These are phyloP conservation scores for Crithidia fasciculata DNA, from an alignment of 208 protist species.

Conservation along the genomic window DNA sequence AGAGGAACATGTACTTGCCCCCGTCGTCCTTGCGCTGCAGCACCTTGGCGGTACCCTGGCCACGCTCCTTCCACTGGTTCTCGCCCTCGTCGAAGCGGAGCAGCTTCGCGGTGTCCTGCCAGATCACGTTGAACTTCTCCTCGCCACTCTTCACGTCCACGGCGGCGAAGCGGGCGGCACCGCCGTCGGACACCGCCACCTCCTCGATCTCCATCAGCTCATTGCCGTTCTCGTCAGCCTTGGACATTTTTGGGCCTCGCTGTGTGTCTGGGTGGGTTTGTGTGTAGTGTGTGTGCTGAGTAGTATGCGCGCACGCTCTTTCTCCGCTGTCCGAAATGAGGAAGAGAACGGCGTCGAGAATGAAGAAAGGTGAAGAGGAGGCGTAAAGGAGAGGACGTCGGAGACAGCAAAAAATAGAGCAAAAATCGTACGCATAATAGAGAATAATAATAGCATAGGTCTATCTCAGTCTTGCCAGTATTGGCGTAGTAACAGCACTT, in stretches of 20 bases:
- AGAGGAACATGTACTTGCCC: conserved; percentile 82
- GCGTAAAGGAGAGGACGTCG: not conserved
- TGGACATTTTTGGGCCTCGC: conserved; percentile 35
- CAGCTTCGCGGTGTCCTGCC: conserved; percentile 76
- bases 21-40: conserved; percentile 74
- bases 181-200: conserved; percentile 86
- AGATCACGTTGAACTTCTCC: conserved; percentile 82
- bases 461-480: too few species aligned
- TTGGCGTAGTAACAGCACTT: too few species aligned
- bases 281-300: not conserved
- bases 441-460: too few species aligned
- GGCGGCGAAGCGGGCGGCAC: conserved; percentile 74
- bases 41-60: conserved; percentile 80
- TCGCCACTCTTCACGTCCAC: conserved; percentile 88
- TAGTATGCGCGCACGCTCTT: not conserved
- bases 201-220: conserved; percentile 93
- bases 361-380: not conserved
- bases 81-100: conserved; percentile 93
- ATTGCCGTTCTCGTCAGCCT: conserved; percentile 58
- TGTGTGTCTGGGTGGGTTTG: not conserved
- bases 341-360: too few species aligned
- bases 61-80: conserved; percentile 94
- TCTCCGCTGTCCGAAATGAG: not conserved
- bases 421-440: too few species aligned
- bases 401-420: too few species aligned